Conservation (phyloP, 352 stramenopile species). For the Paralagenidium karlingii region DNA sequence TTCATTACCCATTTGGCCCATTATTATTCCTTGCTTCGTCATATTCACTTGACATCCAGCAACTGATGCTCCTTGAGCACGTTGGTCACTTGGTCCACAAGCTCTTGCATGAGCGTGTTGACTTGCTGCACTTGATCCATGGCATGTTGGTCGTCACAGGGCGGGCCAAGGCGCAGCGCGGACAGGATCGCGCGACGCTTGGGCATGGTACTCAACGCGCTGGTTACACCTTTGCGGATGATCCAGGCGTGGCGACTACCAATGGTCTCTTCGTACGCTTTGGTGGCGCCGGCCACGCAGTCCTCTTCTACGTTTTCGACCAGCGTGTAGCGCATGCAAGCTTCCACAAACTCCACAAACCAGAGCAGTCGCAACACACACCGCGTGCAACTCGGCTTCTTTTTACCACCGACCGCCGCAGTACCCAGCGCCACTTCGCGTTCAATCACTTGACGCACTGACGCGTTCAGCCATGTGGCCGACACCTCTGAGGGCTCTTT, state of each 20-base stretch:
- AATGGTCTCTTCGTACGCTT: conserved; percentile 76
- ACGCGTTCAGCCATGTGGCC: conserved; percentile 34
- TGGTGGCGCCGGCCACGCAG: conserved; percentile 42
- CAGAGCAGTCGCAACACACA: conserved; percentile 62
- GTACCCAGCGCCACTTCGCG: conserved; percentile 48
- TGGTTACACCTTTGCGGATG: conserved; percentile 75
- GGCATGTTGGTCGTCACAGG: conserved; percentile 16
- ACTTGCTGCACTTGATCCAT: conserved; percentile 20
- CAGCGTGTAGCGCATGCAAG: conserved; percentile 50
- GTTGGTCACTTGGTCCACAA: conserved; percentile 36
- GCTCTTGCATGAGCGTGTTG: conserved; percentile 25
- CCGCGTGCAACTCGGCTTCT: conserved; percentile 65
- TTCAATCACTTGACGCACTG: conserved; percentile 36
- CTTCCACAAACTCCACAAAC: conserved; percentile 79
- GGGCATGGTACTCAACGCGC: conserved; percentile 48
- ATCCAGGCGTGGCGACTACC: conserved; percentile 72
- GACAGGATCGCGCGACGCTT: conserved; percentile 37
- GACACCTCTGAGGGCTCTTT: not conserved
- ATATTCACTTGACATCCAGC: conserved; percentile 65
- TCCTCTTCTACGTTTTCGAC: conserved; percentile 54
- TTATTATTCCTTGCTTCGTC: no score
- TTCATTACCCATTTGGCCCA: no score
- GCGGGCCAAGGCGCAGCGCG: conserved; percentile 22
- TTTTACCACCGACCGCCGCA: conserved; percentile 59
- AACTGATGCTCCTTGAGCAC: conserved; percentile 54